phyloP scores from a whole-genome alignment of 148 eudicot species.

The Gaultheria prostrata region DNA sequence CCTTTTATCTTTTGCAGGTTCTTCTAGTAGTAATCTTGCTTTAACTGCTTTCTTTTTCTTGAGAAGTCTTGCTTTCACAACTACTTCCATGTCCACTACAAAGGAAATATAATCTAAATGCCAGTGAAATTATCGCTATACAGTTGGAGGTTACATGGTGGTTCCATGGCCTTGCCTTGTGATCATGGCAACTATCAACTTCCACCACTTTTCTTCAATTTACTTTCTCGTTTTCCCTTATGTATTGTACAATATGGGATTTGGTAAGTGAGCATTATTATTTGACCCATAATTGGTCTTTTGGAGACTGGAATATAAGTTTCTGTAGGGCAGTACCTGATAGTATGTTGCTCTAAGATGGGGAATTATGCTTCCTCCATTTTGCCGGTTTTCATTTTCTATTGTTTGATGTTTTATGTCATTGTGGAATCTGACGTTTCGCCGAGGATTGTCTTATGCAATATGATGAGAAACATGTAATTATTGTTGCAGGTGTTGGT shows the following conservation, averaged over 20 bases:
- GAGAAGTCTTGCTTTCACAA: neutral
- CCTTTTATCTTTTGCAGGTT: neutral
- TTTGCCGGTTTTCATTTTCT: neutral
- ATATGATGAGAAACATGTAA: slow-evolving; percentile 4
- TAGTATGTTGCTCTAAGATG: neutral
- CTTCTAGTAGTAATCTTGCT: neutral
- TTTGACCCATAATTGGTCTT: slow-evolving; percentile 1
- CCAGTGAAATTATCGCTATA: neutral
- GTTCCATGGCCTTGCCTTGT: neutral
- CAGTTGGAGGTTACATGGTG: neutral
- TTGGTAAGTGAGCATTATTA: neutral
- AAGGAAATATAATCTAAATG: neutral
- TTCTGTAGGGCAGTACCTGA: neutral
- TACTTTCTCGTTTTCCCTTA: neutral
- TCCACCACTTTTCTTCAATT: neutral
- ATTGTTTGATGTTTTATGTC: neutral
- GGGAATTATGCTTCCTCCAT: neutral
- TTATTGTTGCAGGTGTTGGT: slow-evolving; percentile 70
- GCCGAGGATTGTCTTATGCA: neutral
- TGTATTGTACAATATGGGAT: neutral
- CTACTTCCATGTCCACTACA: neutral
- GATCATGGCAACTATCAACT: slow-evolving; percentile 1
- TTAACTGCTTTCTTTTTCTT: neutral
- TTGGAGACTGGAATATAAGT: neutral
- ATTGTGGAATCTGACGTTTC: neutral